phyloP scores from a whole-genome alignment of 306 rosid genomes.

The Vigna trinervia region DNA sequence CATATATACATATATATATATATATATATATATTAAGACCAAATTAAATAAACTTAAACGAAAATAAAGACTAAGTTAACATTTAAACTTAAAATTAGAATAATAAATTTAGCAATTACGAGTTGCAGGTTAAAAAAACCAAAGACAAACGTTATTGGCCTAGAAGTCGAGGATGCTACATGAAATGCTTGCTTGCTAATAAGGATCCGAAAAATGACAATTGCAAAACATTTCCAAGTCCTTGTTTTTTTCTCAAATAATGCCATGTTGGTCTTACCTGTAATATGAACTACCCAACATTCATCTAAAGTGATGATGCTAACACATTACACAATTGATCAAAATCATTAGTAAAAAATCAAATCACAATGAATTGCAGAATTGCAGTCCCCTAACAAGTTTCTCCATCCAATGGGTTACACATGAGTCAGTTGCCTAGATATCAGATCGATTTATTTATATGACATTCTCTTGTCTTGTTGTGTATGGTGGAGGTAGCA shows the following conservation, averaged over 20 bases:
- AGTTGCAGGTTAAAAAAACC: no score
- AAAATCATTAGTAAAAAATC: slow-evolving; percentile 16
- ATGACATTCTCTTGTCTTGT: slow-evolving; percentile 49
- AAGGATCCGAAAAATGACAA: background rate
- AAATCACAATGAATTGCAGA: slow-evolving; percentile 23
- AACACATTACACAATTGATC: slow-evolving; percentile 12
- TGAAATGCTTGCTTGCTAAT: slow-evolving; percentile 19
- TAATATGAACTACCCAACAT: slow-evolving; percentile 36
- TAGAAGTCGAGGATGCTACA: slow-evolving; percentile 7
- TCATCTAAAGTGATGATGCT: background rate
- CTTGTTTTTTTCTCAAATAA: background rate
- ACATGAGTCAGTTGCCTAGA: slow-evolving; percentile 25
- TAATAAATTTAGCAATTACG: no score
- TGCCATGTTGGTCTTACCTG: slow-evolving; percentile 10
- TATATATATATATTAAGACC: no score
- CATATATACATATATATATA: no score
- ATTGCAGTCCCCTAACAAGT: slow-evolving; percentile 6
- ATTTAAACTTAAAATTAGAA: no score
- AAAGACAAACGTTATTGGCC: no score
- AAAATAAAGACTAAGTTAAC: no score
- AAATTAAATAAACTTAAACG: no score
- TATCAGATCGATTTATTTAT: background rate
- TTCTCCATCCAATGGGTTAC: slow-evolving; percentile 25
- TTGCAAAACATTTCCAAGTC: slow-evolving; percentile 1
- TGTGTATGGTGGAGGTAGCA: slow-evolving; percentile 74